Evolutionary conservation across 2,329 filamentous ascomycete species (phyloP).

Genomic region (Tolypocladium inflatum): DNA sequence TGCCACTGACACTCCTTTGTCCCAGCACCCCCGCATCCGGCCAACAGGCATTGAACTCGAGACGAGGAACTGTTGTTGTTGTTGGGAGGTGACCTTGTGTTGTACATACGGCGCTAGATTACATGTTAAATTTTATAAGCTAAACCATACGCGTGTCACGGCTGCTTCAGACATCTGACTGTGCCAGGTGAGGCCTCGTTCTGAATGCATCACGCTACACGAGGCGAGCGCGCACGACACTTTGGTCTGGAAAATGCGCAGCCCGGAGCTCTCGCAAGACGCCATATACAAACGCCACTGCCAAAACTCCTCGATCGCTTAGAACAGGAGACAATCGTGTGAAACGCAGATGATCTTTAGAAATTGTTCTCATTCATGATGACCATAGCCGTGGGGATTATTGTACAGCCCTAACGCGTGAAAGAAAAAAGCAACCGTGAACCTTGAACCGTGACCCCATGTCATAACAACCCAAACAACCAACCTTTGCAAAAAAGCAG

Average conservation of each 20-base stretch:
- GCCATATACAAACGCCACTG: background rate
- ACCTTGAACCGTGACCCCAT: conserved; percentile 72
- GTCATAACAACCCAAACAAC: conserved; percentile 68
- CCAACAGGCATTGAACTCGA: conserved; percentile 1
- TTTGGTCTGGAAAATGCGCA: background rate
- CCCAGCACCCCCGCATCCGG: conserved; percentile 15
- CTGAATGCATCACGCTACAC: background rate
- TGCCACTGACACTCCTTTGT: background rate
- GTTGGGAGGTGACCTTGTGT: background rate
- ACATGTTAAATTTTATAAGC: background rate
- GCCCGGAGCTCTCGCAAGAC: background rate
- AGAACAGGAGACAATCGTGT: background rate
- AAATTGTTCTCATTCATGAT: conserved; percentile 40
- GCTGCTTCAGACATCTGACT: background rate
- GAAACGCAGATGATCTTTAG: background rate
- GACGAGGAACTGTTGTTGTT: background rate
- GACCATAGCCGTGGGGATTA: conserved; percentile 60
- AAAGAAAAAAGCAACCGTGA: conserved; percentile 41
- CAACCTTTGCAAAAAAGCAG: conserved; percentile 45
- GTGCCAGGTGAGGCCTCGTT: background rate
- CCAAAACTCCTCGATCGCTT: background rate
- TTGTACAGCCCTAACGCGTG: conserved; percentile 59
- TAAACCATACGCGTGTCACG: background rate
- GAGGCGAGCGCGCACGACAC: background rate
- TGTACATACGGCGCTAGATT: background rate